These are phyloP conservation scores for Zancudomyces culisetae DNA, from an alignment of 371 early-diverging fungal genomes.

Conservation along the genomic window DNA sequence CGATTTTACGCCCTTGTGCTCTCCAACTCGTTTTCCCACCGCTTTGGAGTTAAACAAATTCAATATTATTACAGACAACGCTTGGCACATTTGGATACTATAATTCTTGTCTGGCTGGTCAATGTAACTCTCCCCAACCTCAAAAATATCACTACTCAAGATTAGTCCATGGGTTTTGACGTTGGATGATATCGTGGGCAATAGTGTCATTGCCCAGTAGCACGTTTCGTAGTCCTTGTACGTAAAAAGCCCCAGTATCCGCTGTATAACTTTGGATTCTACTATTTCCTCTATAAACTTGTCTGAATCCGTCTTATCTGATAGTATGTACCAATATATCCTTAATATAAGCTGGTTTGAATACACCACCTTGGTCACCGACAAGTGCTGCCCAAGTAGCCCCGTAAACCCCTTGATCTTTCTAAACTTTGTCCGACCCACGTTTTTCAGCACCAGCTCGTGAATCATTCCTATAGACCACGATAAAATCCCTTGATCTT, in stretches of 20 bases:
- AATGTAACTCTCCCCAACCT: neutral
- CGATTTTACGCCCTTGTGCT: neutral
- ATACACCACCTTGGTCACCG: conserved; percentile 15
- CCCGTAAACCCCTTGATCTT: conserved; percentile 10
- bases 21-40: neutral
- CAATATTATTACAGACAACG: neutral
- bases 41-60: conserved; percentile 1
- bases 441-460: conserved; percentile 19
- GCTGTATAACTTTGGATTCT: conserved; percentile 12
- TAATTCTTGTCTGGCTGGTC: neutral
- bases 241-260: conserved; percentile 14
- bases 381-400: conserved; percentile 13
- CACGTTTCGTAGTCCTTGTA: conserved; percentile 15
- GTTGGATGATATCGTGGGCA: conserved; percentile 1
- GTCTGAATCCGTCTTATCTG: conserved; percentile 2
- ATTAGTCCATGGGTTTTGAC: neutral
- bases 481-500: conserved; percentile 20
- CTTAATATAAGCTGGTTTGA: conserved; percentile 23
- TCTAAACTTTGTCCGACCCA: conserved; percentile 13
- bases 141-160: conserved; percentile 2
- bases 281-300: conserved; percentile 8
- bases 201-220: conserved; percentile 12
- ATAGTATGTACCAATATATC: conserved; percentile 17
- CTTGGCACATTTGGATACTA: conserved; percentile 1
- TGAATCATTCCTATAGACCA: conserved; percentile 26